Conservation (phyloP, 2,329 filamentous ascomycete species). For the Neobulgaria alba region DNA sequence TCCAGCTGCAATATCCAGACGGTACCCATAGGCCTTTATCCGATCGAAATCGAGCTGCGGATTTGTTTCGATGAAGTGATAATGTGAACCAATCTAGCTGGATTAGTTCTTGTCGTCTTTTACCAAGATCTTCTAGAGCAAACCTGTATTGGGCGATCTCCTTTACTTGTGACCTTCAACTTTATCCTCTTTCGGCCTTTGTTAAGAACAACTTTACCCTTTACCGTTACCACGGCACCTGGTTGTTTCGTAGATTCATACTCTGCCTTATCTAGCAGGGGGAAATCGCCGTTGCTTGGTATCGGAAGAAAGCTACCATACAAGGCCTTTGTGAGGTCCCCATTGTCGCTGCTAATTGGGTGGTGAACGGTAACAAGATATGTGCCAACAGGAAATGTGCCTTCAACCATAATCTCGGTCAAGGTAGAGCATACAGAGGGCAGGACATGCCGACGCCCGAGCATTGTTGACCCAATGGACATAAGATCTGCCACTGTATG, state of each 20-base stretch:
- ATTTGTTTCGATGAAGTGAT: slow-evolving; percentile 95
- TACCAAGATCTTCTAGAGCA: slow-evolving; percentile 7
- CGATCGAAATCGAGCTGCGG: slow-evolving; percentile 85
- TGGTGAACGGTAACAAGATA: slow-evolving; percentile 93
- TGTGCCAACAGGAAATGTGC: slow-evolving; percentile 82
- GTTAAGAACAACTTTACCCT: slow-evolving; percentile 60
- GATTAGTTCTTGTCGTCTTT: slow-evolving; percentile 5
- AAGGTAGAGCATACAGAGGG: slow-evolving; percentile 74
- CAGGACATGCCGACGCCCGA: slow-evolving; percentile 84
- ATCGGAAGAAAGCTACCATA: slow-evolving; percentile 88
- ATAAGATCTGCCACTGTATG: slow-evolving; percentile 91
- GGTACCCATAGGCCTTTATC: slow-evolving; percentile 69
- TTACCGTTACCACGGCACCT: slow-evolving; percentile 66
- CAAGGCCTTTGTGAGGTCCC: slow-evolving; percentile 74
- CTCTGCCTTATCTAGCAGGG: slow-evolving; percentile 51
- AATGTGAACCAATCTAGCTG: slow-evolving; percentile 71
- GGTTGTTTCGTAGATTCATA: slow-evolving; percentile 64
- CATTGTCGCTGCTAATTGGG: slow-evolving; percentile 78
- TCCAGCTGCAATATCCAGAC: slow-evolving; percentile 82
- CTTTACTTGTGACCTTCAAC: slow-evolving; percentile 73
- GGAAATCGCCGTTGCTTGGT: slow-evolving; percentile 60
- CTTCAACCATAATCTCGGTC: slow-evolving; percentile 83
- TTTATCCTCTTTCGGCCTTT: slow-evolving; percentile 63
- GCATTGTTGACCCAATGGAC: slow-evolving; percentile 82
- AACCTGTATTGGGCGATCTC: slow-evolving; percentile 85